A percentile compares a stretch with the other conserved stretches of the same genome.
phyloP scores from a whole-genome alignment of 768 basidiomycete genomes.

The Auriscalpium vulgare region DNA sequence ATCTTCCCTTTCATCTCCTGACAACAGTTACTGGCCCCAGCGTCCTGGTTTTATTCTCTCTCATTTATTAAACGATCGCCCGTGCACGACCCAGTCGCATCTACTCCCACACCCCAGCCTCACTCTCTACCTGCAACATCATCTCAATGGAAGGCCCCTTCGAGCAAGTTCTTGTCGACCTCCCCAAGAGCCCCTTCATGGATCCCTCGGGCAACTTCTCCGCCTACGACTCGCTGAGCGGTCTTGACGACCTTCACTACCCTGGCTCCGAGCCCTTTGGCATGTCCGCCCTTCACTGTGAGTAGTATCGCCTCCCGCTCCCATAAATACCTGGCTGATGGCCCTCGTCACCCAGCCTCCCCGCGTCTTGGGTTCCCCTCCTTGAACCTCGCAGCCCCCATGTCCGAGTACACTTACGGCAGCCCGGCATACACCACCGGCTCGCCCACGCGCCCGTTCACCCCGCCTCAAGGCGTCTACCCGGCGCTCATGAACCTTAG shows the following conservation, averaged over 20 bases:
- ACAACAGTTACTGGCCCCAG: conserved; percentile 5
- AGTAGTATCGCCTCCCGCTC: conserved; percentile 24
- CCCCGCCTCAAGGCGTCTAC: conserved; percentile 62
- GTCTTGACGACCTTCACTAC: conserved; percentile 60
- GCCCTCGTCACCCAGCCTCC: conserved; percentile 24
- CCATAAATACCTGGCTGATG: background rate
- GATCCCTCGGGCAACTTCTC: conserved; percentile 31
- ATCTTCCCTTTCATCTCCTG: conserved; percentile 9
- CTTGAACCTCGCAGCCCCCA: conserved; percentile 46
- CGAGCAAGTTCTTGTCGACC: conserved; percentile 36
- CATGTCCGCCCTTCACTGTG: conserved; percentile 53
- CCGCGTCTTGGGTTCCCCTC: conserved; percentile 59
- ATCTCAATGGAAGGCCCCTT: conserved; percentile 40
- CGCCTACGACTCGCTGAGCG: conserved; percentile 37
- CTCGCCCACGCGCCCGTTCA: conserved; percentile 54
- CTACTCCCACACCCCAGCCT: conserved; percentile 4
- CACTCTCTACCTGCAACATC: conserved; percentile 7
- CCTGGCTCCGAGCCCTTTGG: conserved; percentile 52
- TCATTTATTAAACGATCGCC: conserved; percentile 19
- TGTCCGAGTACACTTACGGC: conserved; percentile 57
- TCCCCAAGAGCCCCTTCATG: conserved; percentile 44
- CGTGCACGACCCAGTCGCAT: conserved; percentile 15
- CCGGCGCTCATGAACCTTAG: conserved; percentile 67
- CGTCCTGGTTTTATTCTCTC: conserved; percentile 14
- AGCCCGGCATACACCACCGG: conserved; percentile 45